Evolutionary conservation across 768 basidiomycete genomes (phyloP).

Genomic region (Lyophyllum atratum): DNA sequence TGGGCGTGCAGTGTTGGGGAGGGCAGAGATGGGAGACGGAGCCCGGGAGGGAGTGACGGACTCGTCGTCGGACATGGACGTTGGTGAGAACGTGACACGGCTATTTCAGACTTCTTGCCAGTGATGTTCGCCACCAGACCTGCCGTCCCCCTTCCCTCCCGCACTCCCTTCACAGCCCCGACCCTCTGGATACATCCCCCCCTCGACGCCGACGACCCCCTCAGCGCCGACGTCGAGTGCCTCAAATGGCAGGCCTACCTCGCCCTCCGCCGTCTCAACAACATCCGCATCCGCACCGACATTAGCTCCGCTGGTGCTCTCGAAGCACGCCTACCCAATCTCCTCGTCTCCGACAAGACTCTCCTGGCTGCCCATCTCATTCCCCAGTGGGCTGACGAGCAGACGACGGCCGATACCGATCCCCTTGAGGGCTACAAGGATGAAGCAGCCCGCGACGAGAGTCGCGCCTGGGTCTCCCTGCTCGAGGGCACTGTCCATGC

Average conservation of each 20-base stretch:
- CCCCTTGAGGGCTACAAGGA: conserved; percentile 73
- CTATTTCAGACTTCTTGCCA: conserved; percentile 36
- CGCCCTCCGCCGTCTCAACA: conserved; percentile 59
- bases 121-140: conserved; percentile 47
- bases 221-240: conserved; percentile 83
- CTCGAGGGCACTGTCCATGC: conserved; percentile 79
- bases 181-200: conserved; percentile 69
- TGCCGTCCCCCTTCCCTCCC: conserved; percentile 42
- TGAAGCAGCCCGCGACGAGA: conserved; percentile 64
- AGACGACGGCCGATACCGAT: conserved; percentile 32
- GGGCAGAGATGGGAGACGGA: conserved; percentile 50
- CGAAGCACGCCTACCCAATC: conserved; percentile 67
- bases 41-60: conserved; percentile 58
- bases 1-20: conserved; percentile 50
- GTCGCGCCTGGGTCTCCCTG: conserved; percentile 79
- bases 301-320: conserved; percentile 69
- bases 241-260: conserved; percentile 90
- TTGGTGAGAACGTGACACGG: conserved; percentile 7
- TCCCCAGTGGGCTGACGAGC: conserved; percentile 64
- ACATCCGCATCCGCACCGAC: conserved; percentile 65
- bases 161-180: conserved; percentile 22
- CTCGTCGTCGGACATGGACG: conserved; percentile 44
- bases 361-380: conserved; percentile 70
- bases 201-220: conserved; percentile 27
- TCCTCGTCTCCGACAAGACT: conserved; percentile 56